A percentile compares a stretch with the other conserved stretches of the same genome.
Conservation (phyloP, 2,329 filamentous ascomycete species). For the Talaromyces sp. region DNA sequence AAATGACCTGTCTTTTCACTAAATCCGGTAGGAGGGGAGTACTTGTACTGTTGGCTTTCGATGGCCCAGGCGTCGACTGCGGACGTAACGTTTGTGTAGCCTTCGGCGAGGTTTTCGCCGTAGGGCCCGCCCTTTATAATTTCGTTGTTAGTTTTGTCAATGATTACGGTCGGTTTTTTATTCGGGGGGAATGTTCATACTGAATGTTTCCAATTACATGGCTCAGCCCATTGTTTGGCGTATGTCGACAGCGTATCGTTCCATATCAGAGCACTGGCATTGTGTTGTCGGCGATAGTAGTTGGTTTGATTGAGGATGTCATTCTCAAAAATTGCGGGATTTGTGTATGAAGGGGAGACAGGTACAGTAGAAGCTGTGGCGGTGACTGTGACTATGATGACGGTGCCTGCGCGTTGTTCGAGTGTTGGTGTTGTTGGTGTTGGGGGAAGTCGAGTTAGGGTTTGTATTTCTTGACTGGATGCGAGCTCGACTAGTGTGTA, state of each 20-base stretch:
- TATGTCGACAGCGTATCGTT: constrained; percentile 60
- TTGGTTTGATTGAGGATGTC: constrained; percentile 14
- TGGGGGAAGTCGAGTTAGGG: not conserved
- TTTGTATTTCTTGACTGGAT: not conserved
- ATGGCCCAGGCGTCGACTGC: constrained; percentile 65
- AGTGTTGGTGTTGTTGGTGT: constrained; percentile 4
- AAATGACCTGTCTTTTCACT: constrained; percentile 67
- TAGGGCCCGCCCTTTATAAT: constrained; percentile 55
- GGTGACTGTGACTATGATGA: constrained; percentile 16
- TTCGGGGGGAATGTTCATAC: not conserved
- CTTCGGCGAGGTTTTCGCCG: constrained; percentile 72
- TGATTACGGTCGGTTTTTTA: not conserved
- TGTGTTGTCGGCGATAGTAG: constrained; percentile 72
- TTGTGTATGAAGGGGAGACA: constrained; percentile 7
- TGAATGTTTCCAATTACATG: constrained; percentile 46
- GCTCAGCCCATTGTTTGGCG: constrained; percentile 61
- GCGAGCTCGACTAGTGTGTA: not conserved
- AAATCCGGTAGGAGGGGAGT: constrained; percentile 53
- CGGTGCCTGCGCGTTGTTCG: constrained; percentile 1
- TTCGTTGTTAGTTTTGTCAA: not conserved
- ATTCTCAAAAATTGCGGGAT: constrained; percentile 6
- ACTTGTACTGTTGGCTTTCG: constrained; percentile 60
- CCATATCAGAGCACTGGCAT: constrained; percentile 64
- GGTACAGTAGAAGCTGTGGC: not conserved
- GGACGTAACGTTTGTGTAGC: constrained; percentile 58